Evolutionary conservation across 2,329 filamentous ascomycete species (phyloP).

Genomic region (Cordyceps fumosorosea): DNA sequence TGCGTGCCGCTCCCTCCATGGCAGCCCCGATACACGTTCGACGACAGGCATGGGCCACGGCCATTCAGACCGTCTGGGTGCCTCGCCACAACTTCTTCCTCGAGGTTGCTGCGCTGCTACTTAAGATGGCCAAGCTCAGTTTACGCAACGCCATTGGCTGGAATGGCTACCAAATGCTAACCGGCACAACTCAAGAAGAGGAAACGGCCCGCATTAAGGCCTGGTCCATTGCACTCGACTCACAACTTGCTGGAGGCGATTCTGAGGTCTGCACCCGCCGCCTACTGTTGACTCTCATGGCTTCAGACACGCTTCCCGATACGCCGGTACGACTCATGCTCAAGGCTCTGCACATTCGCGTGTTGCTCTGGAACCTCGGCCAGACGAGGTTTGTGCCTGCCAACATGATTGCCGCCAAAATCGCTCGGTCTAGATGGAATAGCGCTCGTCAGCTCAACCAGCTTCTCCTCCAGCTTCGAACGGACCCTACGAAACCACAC

Average conservation of each 20-base stretch:
- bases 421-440: slow-evolving; percentile 75
- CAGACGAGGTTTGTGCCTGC: slow-evolving; percentile 59
- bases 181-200: slow-evolving; percentile 75
- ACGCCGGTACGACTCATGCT: slow-evolving; percentile 82
- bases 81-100: slow-evolving; percentile 81
- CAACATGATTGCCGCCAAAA: slow-evolving; percentile 63
- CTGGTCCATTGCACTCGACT: slow-evolving; percentile 89
- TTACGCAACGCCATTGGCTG: slow-evolving; percentile 71
- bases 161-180: slow-evolving; percentile 69
- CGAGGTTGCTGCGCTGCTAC: slow-evolving; percentile 71
- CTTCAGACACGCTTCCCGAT: slow-evolving; percentile 78
- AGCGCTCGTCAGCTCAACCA: slow-evolving; percentile 62
- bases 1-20: slow-evolving; percentile 59
- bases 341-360: slow-evolving; percentile 84
- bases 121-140: slow-evolving; percentile 79
- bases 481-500: slow-evolving; percentile 37
- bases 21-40: slow-evolving; percentile 80
- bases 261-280: slow-evolving; percentile 83
- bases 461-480: slow-evolving; percentile 37
- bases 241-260: slow-evolving; percentile 86
- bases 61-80: slow-evolving; percentile 87
- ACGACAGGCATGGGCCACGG: slow-evolving; percentile 85
- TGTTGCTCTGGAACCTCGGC: slow-evolving; percentile 74
- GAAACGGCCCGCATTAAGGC: slow-evolving; percentile 82
- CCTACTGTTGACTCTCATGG: slow-evolving; percentile 77